A percentile compares a stretch with the other conserved stretches of the same genome.
Evolutionary conservation across 345 rosid species (phyloP).

Genomic region (Hypericum perforatum): DNA sequence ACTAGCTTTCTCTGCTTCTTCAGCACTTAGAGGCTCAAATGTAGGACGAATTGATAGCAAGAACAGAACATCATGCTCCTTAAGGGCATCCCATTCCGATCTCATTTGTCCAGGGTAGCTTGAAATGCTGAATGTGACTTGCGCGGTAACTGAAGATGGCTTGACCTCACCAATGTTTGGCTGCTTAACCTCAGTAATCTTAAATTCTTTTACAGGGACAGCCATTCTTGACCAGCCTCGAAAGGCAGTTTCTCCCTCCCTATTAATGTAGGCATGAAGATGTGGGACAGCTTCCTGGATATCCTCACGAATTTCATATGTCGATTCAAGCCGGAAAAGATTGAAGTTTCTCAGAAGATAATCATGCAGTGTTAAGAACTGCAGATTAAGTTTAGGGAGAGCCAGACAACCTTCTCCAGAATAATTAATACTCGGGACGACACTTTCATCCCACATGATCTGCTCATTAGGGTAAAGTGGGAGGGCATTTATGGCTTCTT

Average conservation of each 20-base stretch:
- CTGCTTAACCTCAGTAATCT: slow-evolving; percentile 72
- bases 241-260: slow-evolving; percentile 82
- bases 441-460: slow-evolving; percentile 99
- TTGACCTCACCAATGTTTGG: slow-evolving; percentile 98
- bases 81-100: slow-evolving; percentile 93
- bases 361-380: slow-evolving; percentile 92
- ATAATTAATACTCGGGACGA: slow-evolving; percentile 96
- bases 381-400: slow-evolving; percentile 95
- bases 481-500: slow-evolving; percentile 96
- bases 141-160: slow-evolving; percentile 82
- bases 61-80: slow-evolving; percentile 98
- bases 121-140: slow-evolving; percentile 74
- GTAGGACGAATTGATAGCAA: slow-evolving; percentile 81
- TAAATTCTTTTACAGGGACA: slow-evolving; percentile 73
- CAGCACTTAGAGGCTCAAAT: slow-evolving; percentile 91
- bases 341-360: slow-evolving; percentile 92
- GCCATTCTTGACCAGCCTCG: slow-evolving; percentile 99
- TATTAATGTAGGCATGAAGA: slow-evolving; percentile 78
- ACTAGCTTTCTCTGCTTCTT: slow-evolving; percentile 82
- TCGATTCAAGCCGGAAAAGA: slow-evolving; percentile 95
- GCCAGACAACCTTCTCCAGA: slow-evolving; percentile 99
- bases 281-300: slow-evolving; percentile 97
- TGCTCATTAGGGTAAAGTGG: slow-evolving; percentile 98
- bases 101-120: slow-evolving; percentile 81
- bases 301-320: slow-evolving; percentile 98